These are phyloP conservation scores for Haplographium delicatum DNA, from an alignment of 495 filamentous ascomycete genomes.

Conservation along the genomic window DNA sequence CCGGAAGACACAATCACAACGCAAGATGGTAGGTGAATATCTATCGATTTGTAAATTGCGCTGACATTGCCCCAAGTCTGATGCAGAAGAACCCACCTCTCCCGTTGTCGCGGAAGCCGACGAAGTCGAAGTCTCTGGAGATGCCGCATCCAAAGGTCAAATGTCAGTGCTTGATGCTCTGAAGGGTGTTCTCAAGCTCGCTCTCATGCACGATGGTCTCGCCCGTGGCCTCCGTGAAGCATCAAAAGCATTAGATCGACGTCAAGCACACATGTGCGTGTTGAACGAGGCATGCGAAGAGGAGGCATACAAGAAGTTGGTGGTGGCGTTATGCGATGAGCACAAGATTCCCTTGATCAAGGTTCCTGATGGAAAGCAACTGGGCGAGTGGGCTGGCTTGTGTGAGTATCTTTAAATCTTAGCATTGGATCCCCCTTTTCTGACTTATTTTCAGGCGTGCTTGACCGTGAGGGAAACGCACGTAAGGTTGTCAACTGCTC, in stretches of 20 bases:
- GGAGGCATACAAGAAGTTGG: conserved; percentile 99
- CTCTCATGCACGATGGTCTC: conserved; percentile 98
- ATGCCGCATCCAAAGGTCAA: conserved; percentile 76
- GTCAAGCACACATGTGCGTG: conserved; percentile 99
- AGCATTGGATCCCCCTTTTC: not conserved
- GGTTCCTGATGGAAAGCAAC: conserved; percentile 98
- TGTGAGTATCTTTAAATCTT: conserved; percentile 57
- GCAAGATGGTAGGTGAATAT: conserved; percentile 47
- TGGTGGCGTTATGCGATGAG: conserved; percentile 94
- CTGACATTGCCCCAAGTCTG: conserved; percentile 40
- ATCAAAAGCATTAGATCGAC: conserved; percentile 92
- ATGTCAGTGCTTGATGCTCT: conserved; percentile 98
- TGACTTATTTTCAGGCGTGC: conserved; percentile 59
- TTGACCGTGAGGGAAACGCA: conserved; percentile 98
- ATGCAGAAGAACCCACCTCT: conserved; percentile 68
- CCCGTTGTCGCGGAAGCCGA: conserved; percentile 60
- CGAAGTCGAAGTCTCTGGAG: conserved; percentile 88
- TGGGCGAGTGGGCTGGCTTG: conserved; percentile 99
- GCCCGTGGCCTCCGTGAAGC: conserved; percentile 97
- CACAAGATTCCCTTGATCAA: conserved; percentile 99
- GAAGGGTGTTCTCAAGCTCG: conserved; percentile 95
- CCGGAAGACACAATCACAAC: conserved; percentile 29
- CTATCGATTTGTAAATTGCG: not conserved
- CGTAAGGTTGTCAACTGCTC: conserved; percentile 99
- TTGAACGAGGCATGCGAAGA: conserved; percentile 99